Evolutionary conservation across 306 rosid species (phyloP), one percentile per base, ranked within the genome.

Genomic region (Dryas drummondii): DNA sequence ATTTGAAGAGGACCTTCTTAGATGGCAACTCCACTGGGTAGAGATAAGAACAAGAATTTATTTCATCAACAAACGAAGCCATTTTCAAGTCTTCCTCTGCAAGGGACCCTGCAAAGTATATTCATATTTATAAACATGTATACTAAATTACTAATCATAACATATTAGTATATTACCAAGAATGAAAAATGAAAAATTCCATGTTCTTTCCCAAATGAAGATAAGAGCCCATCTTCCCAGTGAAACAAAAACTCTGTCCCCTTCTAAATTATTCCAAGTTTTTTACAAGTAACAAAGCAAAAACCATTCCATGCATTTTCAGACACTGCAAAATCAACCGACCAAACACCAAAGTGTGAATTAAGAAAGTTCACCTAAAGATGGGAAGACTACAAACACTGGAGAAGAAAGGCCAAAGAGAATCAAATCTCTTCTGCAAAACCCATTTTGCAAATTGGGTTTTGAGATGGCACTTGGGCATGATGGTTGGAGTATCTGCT

Each of bases 11-110:
- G 68, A 85, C 77, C 42, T 92, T 84, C 75, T 87, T 75, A 68
- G 99, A 88, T 58, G 93, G 93, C 81, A 87, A 68, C 82, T 92
- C 90, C 76, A 84, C 27, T 6, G 99, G 99, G 73, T 90, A 94
- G 17, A 76, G 53, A 86, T 92, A 94, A 78, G 97, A 90, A 80
- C 89, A 94, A 50, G 93, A 88, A 83, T 94, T 94, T 68, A 79
- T 71, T 70, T 90, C 97, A 81, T 94, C 99, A 42, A 67, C 16
- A 77, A 86, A 69, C 6, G 93, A 65, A 75, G 85, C 93, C 90
- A 85, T 82, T 79, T 85, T 90, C 45, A 82, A 79, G 37, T 92
- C 92, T 81, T 81, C 93, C 49, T 76, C 96, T 46, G 96, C 97
- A 82, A 84, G 81, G 40, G 89, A 51, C 63, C 66, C 99, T 92